Base-by-base conservation (phyloP, 495 filamentous ascomycete genomes). In the Penicillium salamii region DNA sequence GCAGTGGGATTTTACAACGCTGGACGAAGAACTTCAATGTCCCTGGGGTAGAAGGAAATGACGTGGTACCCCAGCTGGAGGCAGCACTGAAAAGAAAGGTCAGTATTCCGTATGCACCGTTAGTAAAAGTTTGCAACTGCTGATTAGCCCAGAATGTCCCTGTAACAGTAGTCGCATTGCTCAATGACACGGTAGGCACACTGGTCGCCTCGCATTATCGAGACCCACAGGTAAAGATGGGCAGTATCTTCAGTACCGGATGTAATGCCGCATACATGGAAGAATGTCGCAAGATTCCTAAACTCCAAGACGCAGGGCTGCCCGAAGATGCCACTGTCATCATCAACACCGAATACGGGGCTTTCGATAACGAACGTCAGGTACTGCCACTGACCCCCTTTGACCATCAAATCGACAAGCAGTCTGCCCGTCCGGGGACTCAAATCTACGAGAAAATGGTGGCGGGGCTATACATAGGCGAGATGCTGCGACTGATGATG, bases 1-100 rank as follows among this genome's bases (percentile, higher is more conserved):
- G 91, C 56, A 85, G 92, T 59, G 92, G 92, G 38, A 75, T 95
- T 31, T 73, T 97, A 48, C 92, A 97, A 66, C 82, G 88, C 46
- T 97, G 92, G 92, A 97, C 92, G 32, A 97, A 97, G 71, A 90
- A 89, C 9, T 97, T 96, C 62, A 87, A 96, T 60, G 93, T 96
- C 54, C 75, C 81, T 17, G 92, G 91, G 8, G 91, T 96, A 28
- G 91, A 96, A 66, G 92, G 90, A 35, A 66, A 88, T 11, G 91
- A 97, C 65, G 86, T 97, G 11, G 88, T 96, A 14, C 88, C 89
- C 28, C 85, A 92, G 69, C 86, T 97, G 43, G 87, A 95, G 64
- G 83, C 75, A 23, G 91, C 89, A 11, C 68, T 97, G 14, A 72
- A 77, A n/a, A 82, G 79, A 62, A 79, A 86, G 54, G 88, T 88